Evolutionary conservation across 805 yeast species (phyloP).

Genomic region (Metschnikowia hibisci): DNA sequence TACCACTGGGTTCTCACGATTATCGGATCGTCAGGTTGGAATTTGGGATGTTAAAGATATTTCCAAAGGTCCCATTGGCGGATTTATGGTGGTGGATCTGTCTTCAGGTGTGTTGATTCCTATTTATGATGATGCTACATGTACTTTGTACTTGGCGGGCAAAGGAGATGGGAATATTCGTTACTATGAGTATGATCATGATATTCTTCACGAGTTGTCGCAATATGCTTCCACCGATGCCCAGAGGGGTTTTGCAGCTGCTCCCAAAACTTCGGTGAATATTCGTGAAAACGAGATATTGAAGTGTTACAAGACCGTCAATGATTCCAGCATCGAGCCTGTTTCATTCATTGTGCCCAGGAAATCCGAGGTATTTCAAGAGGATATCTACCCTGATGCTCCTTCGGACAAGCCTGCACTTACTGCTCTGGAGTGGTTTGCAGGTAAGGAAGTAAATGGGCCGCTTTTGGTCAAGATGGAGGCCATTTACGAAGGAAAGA

Average conservation of each 20-base stretch:
- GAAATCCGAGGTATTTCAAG: slow-evolving; percentile 88
- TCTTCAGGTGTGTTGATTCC: slow-evolving; percentile 95
- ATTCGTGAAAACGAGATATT: slow-evolving; percentile 81
- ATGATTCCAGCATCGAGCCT: slow-evolving; percentile 83
- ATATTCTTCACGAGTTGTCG: slow-evolving; percentile 77
- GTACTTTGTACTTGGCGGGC: slow-evolving; percentile 85
- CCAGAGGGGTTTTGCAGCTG: slow-evolving; percentile 91
- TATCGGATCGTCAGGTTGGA: slow-evolving; percentile 93
- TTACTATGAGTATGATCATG: slow-evolving; percentile 85
- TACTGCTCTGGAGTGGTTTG: slow-evolving; percentile 72
- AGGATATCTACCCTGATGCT: slow-evolving; percentile 88
- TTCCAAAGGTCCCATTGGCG: slow-evolving; percentile 81
- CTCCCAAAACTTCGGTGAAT: slow-evolving; percentile 79
- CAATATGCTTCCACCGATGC: slow-evolving; percentile 88
- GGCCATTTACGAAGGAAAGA: slow-evolving; percentile 72
- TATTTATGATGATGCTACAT: slow-evolving; percentile 75
- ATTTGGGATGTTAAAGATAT: slow-evolving; percentile 83
- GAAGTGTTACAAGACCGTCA: slow-evolving; percentile 80
- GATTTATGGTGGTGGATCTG: slow-evolving; percentile 80
- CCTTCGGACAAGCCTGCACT: slow-evolving; percentile 79
- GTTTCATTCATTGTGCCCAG: slow-evolving; percentile 91
- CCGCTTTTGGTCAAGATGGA: slow-evolving; percentile 78
- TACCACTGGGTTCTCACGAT: slow-evolving; percentile 91
- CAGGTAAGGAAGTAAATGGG: slow-evolving; percentile 75
- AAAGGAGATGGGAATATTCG: slow-evolving; percentile 98